phyloP scores from a whole-genome alignment of 768 basidiomycete genomes.

The Mrakia frigida region DNA sequence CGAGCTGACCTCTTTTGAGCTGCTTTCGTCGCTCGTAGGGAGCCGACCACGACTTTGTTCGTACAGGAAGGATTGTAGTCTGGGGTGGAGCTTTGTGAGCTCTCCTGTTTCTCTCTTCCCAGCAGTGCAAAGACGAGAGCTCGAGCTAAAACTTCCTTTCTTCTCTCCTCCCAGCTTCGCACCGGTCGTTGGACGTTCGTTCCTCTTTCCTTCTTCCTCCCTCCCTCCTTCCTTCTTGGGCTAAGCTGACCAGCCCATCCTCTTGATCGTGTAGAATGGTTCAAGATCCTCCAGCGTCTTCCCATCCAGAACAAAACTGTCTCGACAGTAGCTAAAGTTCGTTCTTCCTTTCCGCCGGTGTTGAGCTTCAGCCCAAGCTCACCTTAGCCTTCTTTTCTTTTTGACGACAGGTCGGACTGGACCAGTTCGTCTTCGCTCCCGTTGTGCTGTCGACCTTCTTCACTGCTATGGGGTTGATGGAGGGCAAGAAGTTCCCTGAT shows the following conservation, averaged over 20 bases:
- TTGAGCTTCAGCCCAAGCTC: neutral
- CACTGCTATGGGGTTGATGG: constrained; percentile 23
- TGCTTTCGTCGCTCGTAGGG: constrained; percentile 12
- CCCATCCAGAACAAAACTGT: constrained; percentile 22
- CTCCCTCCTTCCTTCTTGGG: neutral
- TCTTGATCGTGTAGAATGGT: constrained; percentile 8
- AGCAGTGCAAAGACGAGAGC: neutral
- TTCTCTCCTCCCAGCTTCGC: constrained; percentile 16
- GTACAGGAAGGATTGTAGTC: constrained; percentile 32
- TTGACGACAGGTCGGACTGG: constrained; percentile 24
- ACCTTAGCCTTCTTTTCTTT: neutral
- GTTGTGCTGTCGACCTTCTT: constrained; percentile 15
- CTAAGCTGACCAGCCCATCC: neutral
- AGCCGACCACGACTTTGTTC: constrained; percentile 22
- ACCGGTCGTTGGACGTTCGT: constrained; percentile 16
- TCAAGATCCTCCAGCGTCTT: constrained; percentile 22
- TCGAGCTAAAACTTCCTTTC: neutral
- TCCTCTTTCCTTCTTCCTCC: neutral
- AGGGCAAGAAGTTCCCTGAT: constrained; percentile 22
- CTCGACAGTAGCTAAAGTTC: constrained; percentile 23
- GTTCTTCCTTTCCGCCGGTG: neutral
- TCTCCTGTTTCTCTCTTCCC: neutral
- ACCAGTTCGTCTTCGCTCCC: constrained; percentile 29
- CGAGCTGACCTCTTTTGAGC: neutral
- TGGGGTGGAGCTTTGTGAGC: constrained; percentile 32